Base-by-base conservation (phyloP, 257 asterid species). In the Dorcoceras hygrometricum region DNA sequence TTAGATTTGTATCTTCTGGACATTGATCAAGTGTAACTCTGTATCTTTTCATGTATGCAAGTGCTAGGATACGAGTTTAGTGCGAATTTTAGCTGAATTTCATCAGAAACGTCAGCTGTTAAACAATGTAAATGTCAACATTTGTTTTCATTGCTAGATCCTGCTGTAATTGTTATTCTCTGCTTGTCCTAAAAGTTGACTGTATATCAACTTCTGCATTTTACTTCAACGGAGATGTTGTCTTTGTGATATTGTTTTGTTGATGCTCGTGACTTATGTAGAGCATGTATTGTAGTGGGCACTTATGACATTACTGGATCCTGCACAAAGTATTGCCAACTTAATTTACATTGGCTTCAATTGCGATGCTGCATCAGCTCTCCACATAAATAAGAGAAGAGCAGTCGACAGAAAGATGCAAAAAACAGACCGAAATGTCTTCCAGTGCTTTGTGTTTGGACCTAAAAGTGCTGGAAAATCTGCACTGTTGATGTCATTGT, bases 371-470 rank as follows among this genome's bases (percentile, higher is more conserved):
- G 75, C 90, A 76, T 85, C 97, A 63, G 96, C 93, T 56, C 86
- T 94, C 64, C 83, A 81, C 70, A 74, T 84, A 74, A 88, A 96
- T 65, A 82, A 93, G 84, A 90, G 86, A 73, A 88, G 90, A 80
- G 80, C 78, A 26, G 66, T 84, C 8, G 95, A 87, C 74, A 78
- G 81, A 72, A 94, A 90, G 85, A 88, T 85, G 78, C 90, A 90
- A 79, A 90, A 74, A 75, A 78, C 91, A 62, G 93, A 87, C 43
- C 80, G 93, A 77, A 85, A 79, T 78, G 95, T 90, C 70, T 84
- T 88, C 80, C 97, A 84, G 70, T 87, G 97, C 80, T 86, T 82
- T 85, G 99, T 86, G 53, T 84, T 94, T 70, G 99, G 99, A 74
- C 92, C 97, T 71, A 90, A 86, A 79, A 68, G 71, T 29, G 84